Percentiles rank a stretch among this genome's conserved stretches.
phyloP scores from a whole-genome alignment of 306 rosid species.

The Alnus rubra region DNA sequence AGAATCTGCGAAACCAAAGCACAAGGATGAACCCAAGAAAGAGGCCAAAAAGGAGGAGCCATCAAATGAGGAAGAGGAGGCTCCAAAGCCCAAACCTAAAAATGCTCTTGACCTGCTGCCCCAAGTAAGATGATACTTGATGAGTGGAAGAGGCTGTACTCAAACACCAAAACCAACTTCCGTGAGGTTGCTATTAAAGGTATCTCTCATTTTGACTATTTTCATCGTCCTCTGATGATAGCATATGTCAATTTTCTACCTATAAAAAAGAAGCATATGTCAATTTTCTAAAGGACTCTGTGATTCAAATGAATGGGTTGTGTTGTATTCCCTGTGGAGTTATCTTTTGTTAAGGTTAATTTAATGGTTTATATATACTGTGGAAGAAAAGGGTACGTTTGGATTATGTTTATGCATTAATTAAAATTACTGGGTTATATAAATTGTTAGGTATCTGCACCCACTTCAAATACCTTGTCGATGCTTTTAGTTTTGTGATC shows the following conservation, averaged over 20 bases:
- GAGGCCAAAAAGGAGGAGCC: constrained; percentile 47
- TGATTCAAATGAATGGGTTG: too few species aligned
- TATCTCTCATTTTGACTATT: constrained; percentile 20
- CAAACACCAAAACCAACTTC: constrained; percentile 88
- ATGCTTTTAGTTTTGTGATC: neutral
- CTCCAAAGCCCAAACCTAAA: constrained; percentile 90
- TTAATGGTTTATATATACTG: too few species aligned
- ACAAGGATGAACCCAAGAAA: constrained; percentile 67
- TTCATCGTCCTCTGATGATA: neutral
- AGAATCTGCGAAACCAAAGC: constrained; percentile 62
- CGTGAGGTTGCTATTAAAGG: constrained; percentile 96
- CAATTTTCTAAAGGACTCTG: too few species aligned
- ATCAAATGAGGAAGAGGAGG: constrained; percentile 58
- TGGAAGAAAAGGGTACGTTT: too few species aligned
- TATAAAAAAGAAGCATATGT: too few species aligned
- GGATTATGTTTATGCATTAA: too few species aligned
- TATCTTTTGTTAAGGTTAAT: too few species aligned
- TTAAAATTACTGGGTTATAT: too few species aligned
- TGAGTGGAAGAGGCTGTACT: constrained; percentile 92
- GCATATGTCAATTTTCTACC: too few species aligned
- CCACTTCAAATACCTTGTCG: too few species aligned
- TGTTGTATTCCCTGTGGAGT: too few species aligned
- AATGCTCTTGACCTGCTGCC: constrained; percentile 85
- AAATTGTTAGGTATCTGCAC: too few species aligned
- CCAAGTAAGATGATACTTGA: constrained; percentile 88